Evolutionary conservation across 108 stramenopile genomes (phyloP), one percentile per base, ranked within the genome.

Genomic region (Nannochloropsis oceanica): DNA sequence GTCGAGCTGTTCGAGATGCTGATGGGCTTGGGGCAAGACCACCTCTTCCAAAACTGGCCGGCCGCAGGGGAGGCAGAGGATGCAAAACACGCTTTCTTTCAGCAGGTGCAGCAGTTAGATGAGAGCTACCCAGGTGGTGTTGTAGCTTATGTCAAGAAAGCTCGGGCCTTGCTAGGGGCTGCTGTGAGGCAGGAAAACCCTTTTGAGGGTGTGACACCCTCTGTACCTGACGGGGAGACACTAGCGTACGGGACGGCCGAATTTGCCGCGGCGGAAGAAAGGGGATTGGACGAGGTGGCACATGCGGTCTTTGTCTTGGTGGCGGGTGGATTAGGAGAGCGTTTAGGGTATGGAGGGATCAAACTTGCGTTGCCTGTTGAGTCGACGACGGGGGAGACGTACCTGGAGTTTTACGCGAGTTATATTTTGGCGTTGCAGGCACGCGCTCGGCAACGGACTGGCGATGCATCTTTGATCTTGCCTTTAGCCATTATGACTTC

Each of bases 401-500:
- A 97, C 92, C 91, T 99, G 27, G 91, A 97, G 87, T 82, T 95
- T 22, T 99, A 98, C 87, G 88, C 90, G 80, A 86, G 92, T 44
- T 95, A 96, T 87, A 96, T 99, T 80, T 92, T 95, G 44, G 97
- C 96, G 8, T 93, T 97, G 92, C 95, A 99, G 87, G 91, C 91
- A 20, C 88, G 94, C 90, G 95, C 93, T n/a, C 85, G 88, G 43
- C 22, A 82, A 11, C 26, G 10, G 79, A 26, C 27, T 7, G 95
- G 94, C 42, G 87, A 84, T 25, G 87, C 93, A 25, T 88, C 91
- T 27, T 87, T 95, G 81, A 90, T 89, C 13, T 93, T 98, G 87
- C 97, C 97, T 0, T 88, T 99, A 22, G 96, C 95, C 27, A 99
- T 99, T 84, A 99, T 99, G 99, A 98, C 97, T 12, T 94, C 93